Percentiles rank a stretch among this genome's conserved stretches.
phyloP scores from a whole-genome alignment of 2,329 filamentous ascomycete genomes.

The Alternaria postmessia region DNA sequence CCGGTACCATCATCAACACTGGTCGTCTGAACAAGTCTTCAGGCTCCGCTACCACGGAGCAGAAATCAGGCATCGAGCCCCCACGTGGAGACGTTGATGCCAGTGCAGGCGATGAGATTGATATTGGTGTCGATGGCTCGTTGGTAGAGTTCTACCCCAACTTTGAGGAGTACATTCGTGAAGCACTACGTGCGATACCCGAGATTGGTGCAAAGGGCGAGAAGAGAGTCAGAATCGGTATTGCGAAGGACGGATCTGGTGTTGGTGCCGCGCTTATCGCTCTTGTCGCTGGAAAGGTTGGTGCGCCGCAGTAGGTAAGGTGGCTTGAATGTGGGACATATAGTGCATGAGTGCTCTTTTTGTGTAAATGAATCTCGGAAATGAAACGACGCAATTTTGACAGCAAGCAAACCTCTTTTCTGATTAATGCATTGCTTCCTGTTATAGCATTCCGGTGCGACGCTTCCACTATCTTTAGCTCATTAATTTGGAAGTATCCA shows the following conservation, averaged over 20 bases:
- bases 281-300: constrained; percentile 74
- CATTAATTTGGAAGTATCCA: background rate
- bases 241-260: constrained; percentile 95
- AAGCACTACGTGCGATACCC: constrained; percentile 78
- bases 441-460: background rate
- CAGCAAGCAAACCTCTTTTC: background rate
- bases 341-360: background rate
- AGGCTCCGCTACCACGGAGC: constrained; percentile 48
- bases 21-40: constrained; percentile 66
- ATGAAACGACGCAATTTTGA: background rate
- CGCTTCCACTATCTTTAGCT: background rate
- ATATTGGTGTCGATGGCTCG: constrained; percentile 93
- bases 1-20: constrained; percentile 81
- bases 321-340: background rate
- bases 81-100: constrained; percentile 46
- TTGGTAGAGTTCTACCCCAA: constrained; percentile 95
- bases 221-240: constrained; percentile 88
- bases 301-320: constrained; percentile 22
- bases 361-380: constrained; percentile 1
- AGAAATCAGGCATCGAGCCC: constrained; percentile 45
- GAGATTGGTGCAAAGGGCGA: constrained; percentile 81
- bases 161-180: constrained; percentile 87
- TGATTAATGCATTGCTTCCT: background rate
- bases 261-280: constrained; percentile 97
- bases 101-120: constrained; percentile 73